Evolutionary conservation across 2,329 filamentous ascomycete genomes (phyloP).

Genomic region (Exophiala dermatitidis): DNA sequence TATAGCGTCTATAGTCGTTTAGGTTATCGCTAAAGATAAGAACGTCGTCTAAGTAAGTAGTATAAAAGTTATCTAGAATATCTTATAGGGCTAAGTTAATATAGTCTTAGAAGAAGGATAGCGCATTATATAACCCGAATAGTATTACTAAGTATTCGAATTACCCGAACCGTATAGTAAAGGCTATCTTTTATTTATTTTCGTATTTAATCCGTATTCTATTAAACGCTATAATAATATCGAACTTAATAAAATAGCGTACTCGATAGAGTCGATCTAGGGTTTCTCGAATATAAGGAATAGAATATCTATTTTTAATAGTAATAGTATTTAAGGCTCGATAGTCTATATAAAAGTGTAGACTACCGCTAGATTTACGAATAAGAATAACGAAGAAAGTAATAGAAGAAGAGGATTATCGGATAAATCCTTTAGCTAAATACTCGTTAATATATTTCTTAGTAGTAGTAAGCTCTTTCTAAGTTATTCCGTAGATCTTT

Average conservation of each 20-base stretch:
- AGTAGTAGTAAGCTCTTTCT: no score
- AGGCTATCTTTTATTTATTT: constrained; percentile 24
- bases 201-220: constrained; percentile 15
- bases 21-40: constrained; percentile 12
- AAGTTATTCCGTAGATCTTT: no score
- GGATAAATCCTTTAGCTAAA: no score
- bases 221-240: constrained; percentile 21
- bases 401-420: no score
- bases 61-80: constrained; percentile 14
- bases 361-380: no score
- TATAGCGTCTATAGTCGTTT: neutral
- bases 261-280: neutral
- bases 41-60: constrained; percentile 24
- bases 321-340: neutral
- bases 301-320: neutral
- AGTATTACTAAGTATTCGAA: constrained; percentile 25
- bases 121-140: constrained; percentile 23
- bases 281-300: neutral
- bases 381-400: no score
- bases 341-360: neutral
- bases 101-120: constrained; percentile 16
- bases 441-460: no score
- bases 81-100: constrained; percentile 21
- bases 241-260: constrained; percentile 24
- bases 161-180: constrained; percentile 15